phyloP scores from a whole-genome alignment of 495 filamentous ascomycete genomes.

The Neurospora sp. region DNA sequence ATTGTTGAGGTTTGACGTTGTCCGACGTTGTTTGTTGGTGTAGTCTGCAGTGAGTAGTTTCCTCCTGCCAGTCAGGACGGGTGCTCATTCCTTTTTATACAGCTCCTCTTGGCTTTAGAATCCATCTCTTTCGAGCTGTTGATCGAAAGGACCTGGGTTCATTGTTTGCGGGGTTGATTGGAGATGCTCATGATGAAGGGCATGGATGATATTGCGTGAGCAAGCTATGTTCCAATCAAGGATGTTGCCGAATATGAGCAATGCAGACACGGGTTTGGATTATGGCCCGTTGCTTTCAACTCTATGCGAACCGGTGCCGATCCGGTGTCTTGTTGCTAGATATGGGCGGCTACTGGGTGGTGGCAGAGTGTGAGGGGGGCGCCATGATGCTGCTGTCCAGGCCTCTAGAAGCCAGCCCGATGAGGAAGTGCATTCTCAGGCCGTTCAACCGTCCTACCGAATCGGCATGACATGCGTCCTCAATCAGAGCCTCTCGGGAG shows the following conservation, averaged over 20 bases:
- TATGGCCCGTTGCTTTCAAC: neutral
- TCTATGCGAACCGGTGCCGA: neutral
- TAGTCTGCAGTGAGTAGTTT: neutral
- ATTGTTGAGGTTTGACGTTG: neutral
- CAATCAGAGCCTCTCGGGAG: neutral
- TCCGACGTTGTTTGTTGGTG: neutral
- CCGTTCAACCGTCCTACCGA: neutral
- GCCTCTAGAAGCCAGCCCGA: neutral
- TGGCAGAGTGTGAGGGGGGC: neutral
- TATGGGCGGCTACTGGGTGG: neutral
- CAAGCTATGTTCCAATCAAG: conserved; percentile 5
- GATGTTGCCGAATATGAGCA: neutral
- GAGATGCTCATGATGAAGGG: conserved; percentile 4
- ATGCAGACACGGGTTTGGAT: neutral
- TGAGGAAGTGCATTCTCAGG: neutral
- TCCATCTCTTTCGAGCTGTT: neutral
- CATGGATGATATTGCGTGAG: conserved; percentile 18
- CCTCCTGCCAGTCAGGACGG: neutral
- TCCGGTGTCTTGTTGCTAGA: neutral
- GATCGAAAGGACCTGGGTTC: neutral
- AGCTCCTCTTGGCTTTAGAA: neutral
- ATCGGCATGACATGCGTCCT: neutral
- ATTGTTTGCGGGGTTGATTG: conserved; percentile 4
- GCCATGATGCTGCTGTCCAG: neutral
- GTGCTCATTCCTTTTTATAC: neutral